Evolutionary conservation across 192 early-diverging fungal genomes (phyloP), one percentile per base, ranked within the genome.

Genomic region (Coemansia biformis): DNA sequence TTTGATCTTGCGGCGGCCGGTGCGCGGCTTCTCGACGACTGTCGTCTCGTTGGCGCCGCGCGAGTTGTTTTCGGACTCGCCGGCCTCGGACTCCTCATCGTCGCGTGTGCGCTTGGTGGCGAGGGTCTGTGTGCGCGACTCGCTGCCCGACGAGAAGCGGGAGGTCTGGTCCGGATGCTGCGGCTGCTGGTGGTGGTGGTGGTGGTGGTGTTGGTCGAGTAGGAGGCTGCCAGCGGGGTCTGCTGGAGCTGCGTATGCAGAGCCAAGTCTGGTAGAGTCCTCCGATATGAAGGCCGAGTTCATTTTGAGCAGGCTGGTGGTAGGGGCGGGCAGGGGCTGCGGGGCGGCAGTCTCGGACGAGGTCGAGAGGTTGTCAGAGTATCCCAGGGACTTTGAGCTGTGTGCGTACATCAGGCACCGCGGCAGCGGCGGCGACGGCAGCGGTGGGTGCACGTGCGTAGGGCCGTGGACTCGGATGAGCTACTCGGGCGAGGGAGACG

Each of bases 1-100:
- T 66, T 92, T 92, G 68, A 96, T 93, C 72, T 94, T 94, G 63
- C 93, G 81, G 39, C 93, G 80, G 4, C 91, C 90, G 24, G 83
- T 72, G 4, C 85, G 29, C 7, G 29, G 81, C 66, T 87, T 87
- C 46, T 77, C 76, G 24, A 22, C 38, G 4, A 48, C 38, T 9
- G 26, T 24, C 28, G 37, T 19, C 1, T 57, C 63, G 30, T 16
- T 37, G 18, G 29, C 33, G n/a, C 57, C 59, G 43, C 82, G 81
- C 15, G 57, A 52, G 19, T 75, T 77, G 16, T 61, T 50, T 19
- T 79, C 71, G 19, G 80, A 80, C 16, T 79, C 82, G 35, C 79
- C 83, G 5, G 78, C 80, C 4, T 90, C 89, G 8, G 79, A 81
- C 5, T 78, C 81, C 12, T 82, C 79, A 13, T 75, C 81, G 11